A percentile compares a stretch with the other conserved stretches of the same genome.
phyloP scores from a whole-genome alignment of 2,329 filamentous ascomycete genomes.

The Aspergillus sergii region DNA sequence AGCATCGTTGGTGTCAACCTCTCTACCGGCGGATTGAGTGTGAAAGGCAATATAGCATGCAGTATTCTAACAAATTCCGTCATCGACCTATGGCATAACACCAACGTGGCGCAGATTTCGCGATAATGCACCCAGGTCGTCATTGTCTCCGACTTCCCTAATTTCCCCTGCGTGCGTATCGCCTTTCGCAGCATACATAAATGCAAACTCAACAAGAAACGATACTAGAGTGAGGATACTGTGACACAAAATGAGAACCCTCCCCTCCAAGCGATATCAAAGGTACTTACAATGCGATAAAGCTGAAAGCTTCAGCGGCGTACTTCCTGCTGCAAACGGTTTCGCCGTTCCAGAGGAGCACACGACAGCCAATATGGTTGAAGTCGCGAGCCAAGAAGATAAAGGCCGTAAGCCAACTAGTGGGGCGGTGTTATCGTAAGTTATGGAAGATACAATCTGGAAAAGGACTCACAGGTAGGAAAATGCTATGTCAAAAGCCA shows the following conservation, averaged over 20 bases:
- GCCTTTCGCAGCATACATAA: not conserved
- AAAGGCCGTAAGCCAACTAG: not conserved
- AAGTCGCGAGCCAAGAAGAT: not conserved
- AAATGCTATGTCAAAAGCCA: not conserved
- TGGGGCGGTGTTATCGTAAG: not conserved
- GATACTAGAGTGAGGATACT: not conserved
- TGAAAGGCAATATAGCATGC: too few species aligned
- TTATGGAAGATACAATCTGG: not conserved
- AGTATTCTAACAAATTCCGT: not conserved
- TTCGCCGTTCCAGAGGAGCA: constrained; percentile 20
- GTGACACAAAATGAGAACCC: not conserved
- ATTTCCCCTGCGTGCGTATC: not conserved
- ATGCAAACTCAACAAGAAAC: not conserved
- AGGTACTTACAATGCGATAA: constrained; percentile 16
- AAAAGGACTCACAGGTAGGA: not conserved
- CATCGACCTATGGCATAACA: not conserved
- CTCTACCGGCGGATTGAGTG: too few species aligned
- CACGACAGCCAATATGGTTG: constrained; percentile 7
- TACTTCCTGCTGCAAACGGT: constrained; percentile 24
- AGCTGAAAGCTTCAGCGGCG: constrained; percentile 22
- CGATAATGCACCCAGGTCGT: not conserved
- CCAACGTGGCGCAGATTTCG: not conserved
- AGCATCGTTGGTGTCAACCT: too few species aligned
- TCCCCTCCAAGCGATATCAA: not conserved
- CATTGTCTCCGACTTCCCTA: not conserved